phyloP scores from a whole-genome alignment of 1,284 basidiomycete species.

The Trichosporon inkin region DNA sequence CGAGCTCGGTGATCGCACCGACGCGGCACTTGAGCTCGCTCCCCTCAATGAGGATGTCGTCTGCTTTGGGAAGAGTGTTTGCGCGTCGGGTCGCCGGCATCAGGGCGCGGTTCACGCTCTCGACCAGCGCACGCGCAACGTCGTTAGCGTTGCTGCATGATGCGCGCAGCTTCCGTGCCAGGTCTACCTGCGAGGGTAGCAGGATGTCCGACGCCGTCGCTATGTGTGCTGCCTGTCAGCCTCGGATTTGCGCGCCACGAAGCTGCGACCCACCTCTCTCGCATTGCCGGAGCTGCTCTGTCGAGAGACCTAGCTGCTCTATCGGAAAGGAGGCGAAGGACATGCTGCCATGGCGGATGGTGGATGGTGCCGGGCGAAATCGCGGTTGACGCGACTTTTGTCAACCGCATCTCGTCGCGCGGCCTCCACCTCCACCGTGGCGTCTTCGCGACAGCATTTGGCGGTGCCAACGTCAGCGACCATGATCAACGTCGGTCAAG shows the following conservation, averaged over 20 bases:
- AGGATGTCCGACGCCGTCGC: constrained; percentile 44
- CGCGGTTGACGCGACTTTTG: not conserved
- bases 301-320: constrained; percentile 30
- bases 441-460: not conserved
- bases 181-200: constrained; percentile 34
- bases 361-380: not conserved
- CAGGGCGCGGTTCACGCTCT: constrained; percentile 28
- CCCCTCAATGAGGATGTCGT: not conserved
- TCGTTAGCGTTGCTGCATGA: constrained; percentile 10
- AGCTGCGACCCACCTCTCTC: constrained; percentile 29
- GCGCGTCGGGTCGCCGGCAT: constrained; percentile 17
- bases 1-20: constrained; percentile 75
- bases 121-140: constrained; percentile 25
- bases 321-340: constrained; percentile 39
- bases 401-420: not conserved
- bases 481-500: not conserved
- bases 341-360: constrained; percentile 23
- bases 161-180: constrained; percentile 37
- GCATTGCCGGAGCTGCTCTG: constrained; percentile 29
- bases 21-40: constrained; percentile 46
- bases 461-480: not conserved
- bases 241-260: not conserved
- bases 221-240: constrained; percentile 31
- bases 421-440: not conserved
- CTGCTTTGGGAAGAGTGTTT: not conserved